Percentiles rank a stretch among this genome's conserved stretches.
These are phyloP conservation scores for Vickermania spadyakhi DNA, from an alignment of 208 protist species.

Conservation along the genomic window DNA sequence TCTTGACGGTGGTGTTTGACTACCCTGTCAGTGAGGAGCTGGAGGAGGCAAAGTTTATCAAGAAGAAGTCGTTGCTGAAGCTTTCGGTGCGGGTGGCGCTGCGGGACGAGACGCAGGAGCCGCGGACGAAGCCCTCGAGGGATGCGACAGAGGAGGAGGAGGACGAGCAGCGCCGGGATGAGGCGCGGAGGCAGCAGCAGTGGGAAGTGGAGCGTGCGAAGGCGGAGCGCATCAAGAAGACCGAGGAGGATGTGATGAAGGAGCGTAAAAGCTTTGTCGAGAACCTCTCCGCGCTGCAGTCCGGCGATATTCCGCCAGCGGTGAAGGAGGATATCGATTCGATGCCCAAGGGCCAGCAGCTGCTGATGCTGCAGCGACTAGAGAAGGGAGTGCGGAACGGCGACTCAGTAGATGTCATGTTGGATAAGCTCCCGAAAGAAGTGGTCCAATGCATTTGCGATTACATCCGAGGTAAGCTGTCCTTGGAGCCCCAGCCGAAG, in stretches of 20 bases:
- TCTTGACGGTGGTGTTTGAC: constrained; percentile 52
- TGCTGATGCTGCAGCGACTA: constrained; percentile 57
- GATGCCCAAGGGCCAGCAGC: constrained; percentile 63
- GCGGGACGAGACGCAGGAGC: constrained; percentile 53
- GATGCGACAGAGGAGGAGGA: constrained; percentile 58
- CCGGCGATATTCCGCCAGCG: constrained; percentile 61
- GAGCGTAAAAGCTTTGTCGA: constrained; percentile 65
- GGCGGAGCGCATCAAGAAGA: constrained; percentile 18
- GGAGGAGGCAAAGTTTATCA: constrained; percentile 62
- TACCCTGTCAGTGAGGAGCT: constrained; percentile 73
- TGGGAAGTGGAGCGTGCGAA: constrained; percentile 19
- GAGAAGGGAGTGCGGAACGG: constrained; percentile 44
- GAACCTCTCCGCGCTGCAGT: constrained; percentile 62
- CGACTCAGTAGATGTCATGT: constrained; percentile 72
- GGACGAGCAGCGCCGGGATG: constrained; percentile 36
- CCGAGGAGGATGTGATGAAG: constrained; percentile 52
- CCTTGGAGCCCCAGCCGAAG: constrained; percentile 26
- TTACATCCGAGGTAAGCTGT: constrained; percentile 70
- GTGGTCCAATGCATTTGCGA: constrained; percentile 49
- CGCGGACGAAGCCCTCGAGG: constrained; percentile 28
- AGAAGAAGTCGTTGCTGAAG: constrained; percentile 46
- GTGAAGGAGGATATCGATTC: constrained; percentile 61
- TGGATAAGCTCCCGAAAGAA: constrained; percentile 66
- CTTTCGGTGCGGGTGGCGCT: constrained; percentile 50
- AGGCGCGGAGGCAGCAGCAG: constrained; percentile 17